Evolutionary conservation across 2,329 filamentous ascomycete species (phyloP).

Genomic region (Simplicillium sp.): DNA sequence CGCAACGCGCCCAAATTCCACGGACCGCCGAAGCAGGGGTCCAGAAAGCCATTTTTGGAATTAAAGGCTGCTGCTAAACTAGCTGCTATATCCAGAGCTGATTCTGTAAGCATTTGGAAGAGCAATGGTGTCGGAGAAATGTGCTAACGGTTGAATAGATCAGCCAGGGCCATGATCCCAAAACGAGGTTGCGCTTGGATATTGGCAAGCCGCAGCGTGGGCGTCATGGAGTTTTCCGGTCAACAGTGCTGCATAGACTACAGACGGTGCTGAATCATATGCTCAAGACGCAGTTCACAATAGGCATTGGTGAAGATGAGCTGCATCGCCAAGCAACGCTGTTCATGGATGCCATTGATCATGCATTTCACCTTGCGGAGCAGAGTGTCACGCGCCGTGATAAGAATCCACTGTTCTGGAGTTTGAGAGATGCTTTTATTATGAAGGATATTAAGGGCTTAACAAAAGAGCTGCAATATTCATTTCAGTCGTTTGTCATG

Average conservation of each 20-base stretch:
- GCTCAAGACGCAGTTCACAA: slow-evolving; percentile 14
- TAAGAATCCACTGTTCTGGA: slow-evolving; percentile 47
- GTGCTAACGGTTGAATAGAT: slow-evolving; percentile 11
- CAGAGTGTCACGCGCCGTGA: slow-evolving; percentile 23
- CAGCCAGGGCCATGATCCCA: slow-evolving; percentile 23
- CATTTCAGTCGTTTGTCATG: slow-evolving; percentile 58
- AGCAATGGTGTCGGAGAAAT: too few species aligned
- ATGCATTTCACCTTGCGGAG: slow-evolving; percentile 33
- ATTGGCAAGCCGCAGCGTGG: slow-evolving; percentile 13
- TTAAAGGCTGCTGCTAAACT: slow-evolving; percentile 5
- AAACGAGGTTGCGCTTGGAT: slow-evolving; percentile 18
- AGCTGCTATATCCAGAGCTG: slow-evolving; percentile 9
- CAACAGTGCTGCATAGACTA: slow-evolving; percentile 25
- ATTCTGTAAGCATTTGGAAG: slow-evolving; percentile 13
- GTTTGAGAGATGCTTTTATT: slow-evolving; percentile 51
- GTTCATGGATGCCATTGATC: slow-evolving; percentile 35
- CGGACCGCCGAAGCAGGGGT: too few species aligned
- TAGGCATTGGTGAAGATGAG: slow-evolving; percentile 24
- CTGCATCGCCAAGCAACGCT: slow-evolving; percentile 32
- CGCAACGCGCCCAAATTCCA: neutral
- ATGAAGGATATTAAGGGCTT: slow-evolving; percentile 40
- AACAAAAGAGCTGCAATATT: slow-evolving; percentile 50
- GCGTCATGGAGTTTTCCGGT: slow-evolving; percentile 21
- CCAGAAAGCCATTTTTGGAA: neutral
- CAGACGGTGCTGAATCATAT: slow-evolving; percentile 20